Evolutionary conservation across 2,329 filamentous ascomycete genomes (phyloP), one percentile per base, ranked within the genome.

Genomic region (Berkeleyomyces rouxiae): DNA sequence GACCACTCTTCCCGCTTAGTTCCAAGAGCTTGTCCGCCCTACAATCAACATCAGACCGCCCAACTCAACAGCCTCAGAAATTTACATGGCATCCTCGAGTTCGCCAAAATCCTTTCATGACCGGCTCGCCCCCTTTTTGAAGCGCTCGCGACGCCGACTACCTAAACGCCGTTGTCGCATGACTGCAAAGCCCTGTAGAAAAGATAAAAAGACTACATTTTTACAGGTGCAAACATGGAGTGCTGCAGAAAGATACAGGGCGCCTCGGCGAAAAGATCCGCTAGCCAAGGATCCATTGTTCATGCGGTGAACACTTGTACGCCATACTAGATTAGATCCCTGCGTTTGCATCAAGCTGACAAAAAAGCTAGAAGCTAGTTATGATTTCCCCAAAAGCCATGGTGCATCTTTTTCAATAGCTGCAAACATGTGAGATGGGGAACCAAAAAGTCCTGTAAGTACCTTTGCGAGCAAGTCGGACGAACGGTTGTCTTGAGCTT

Each of bases 381-480:
- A 2, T 40, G 13, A 7, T 11, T 10, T 58, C 4, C 61, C 61
- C 39, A 62, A 55, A 37, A 62, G 33, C 61, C 61, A 62, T 11
- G 61, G 47, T 33, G 61, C 61, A 9, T 58, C 42, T 43, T 31
- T 57, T 58, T 62, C 61, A 11, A 62, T 62, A 13, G 61, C 51
- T 9, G 51, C n/a, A 46, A 62, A 16, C 61, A 62, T 58, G 37
- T 44, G 9, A 3, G 31, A n/a, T 9, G 61, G 61, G 5, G 31
- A 44, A 7, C 46, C 16, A 2, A 62, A 47, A 3, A 62, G 39
- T 9, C 51, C 51, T 13, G 61, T 47, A 36, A 62, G 23, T 4
- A 49, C 51, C n/a, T 46, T 49, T 49, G 31, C n/a, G n/a, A 61
- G 23, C 46, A 53, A 39, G 13, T 53, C 31, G 11, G 58, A 44